Evolutionary conservation across 2,329 filamentous ascomycete genomes (phyloP), one percentile per base, ranked within the genome.

Genomic region (Falciphora oryzae): DNA sequence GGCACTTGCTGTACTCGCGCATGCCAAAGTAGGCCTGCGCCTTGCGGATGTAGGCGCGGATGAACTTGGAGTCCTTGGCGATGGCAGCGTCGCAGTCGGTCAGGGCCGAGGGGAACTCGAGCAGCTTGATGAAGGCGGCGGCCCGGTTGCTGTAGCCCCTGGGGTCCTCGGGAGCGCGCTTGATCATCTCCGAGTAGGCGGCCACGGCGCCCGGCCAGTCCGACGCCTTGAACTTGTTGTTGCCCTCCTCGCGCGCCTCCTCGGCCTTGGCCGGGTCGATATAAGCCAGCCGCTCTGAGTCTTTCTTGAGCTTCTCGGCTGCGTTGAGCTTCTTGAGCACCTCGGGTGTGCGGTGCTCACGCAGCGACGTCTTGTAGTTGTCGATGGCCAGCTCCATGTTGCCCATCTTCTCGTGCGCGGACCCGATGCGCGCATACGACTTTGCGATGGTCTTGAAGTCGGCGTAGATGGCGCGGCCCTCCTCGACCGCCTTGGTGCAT

Each of bases 371-470:
- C 79, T 97, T 89, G 84, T 94, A 99, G 82, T 91, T 92, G 70
- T 92, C 88, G 68, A 99, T 86, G 29, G 96, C 95, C 66, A 89
- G 86, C 64, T 84, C 76, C 14, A 95, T 80, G 71, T 98, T 90
- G 69, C 90, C 92, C 75, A 89, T 79, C 80, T 93, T 97, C 83
- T 99, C 95, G 75, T 98, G 93, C 0, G 94, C 88, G n/a, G 88
- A 86, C 68, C 95, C 95, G 70, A 99, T 96, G 71, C 95, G 92
- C 56, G 93, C 93, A 73, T 95, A 97, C n/a, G 94, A 91, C 87
- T 97, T 98, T 74, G 96, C 93, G 69, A 99, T 94, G 73, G 93
- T 85, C 86, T 99, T 99, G 84, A 98, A 99, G 80, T 99, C 95
- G 68, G 95, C 93, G 65, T 93, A 90, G 70, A 96, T 88, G 71